These are phyloP conservation scores for Aspergillus cavernicola DNA, from an alignment of 495 filamentous ascomycete species.

Conservation along the genomic window DNA sequence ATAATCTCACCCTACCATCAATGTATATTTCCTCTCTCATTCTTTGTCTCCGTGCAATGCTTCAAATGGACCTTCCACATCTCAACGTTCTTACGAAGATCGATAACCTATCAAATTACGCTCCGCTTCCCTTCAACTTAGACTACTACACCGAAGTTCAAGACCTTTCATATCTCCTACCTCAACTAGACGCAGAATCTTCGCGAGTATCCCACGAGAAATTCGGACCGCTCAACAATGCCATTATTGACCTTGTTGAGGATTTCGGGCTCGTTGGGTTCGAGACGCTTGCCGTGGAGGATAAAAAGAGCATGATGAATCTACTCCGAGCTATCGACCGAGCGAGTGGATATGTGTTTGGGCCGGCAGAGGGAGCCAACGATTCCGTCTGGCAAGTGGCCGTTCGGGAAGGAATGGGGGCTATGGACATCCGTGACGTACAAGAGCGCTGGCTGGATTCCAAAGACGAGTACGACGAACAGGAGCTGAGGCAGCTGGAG, in stretches of 20 bases:
- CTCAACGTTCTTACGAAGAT: conserved; percentile 97
- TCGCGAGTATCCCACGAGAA: conserved; percentile 61
- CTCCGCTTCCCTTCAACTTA: conserved; percentile 83
- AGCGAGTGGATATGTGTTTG: conserved; percentile 90
- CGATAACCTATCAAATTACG: conserved; percentile 79
- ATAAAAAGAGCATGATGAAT: conserved; percentile 93
- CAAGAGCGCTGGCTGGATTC: conserved; percentile 93
- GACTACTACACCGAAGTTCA: conserved; percentile 99
- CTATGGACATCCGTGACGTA: conserved; percentile 79
- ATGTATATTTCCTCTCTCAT: conserved; percentile 93
- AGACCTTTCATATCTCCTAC: conserved; percentile 79
- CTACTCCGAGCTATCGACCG: conserved; percentile 83
- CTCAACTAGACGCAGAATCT: conserved; percentile 62
- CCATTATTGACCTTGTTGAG: conserved; percentile 80
- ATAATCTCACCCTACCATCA: conserved; percentile 84
- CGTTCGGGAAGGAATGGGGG: conserved; percentile 77
- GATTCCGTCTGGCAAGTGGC: conserved; percentile 93
- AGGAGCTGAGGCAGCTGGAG: conserved; percentile 68
- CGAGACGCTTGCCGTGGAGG: conserved; percentile 91
- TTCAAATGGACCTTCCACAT: conserved; percentile 93
- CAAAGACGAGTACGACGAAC: conserved; percentile 82
- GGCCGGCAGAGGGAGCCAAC: conserved; percentile 84
- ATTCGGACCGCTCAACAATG: conserved; percentile 77
- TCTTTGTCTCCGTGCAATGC: conserved; percentile 90
- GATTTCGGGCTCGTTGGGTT: conserved; percentile 86